Percentiles rank a stretch among this genome's conserved stretches.
Evolutionary conservation across 2,329 filamentous ascomycete species (phyloP).

Genomic region (Alternaria tenuissima): DNA sequence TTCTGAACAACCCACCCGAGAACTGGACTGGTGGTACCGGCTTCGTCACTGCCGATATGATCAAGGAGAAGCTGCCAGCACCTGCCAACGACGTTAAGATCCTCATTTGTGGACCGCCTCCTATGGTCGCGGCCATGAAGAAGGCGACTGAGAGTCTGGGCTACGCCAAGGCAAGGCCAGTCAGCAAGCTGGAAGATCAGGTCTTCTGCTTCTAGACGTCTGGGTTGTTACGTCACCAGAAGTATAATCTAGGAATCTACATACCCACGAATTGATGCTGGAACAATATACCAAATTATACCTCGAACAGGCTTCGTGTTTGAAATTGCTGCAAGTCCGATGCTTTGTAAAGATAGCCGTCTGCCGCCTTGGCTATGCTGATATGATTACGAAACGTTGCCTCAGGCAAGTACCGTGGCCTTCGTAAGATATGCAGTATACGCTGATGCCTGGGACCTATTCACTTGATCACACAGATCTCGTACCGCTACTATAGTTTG

Average conservation of each 20-base stretch:
- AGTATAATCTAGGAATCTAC: not conserved
- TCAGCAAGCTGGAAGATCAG: constrained; percentile 98
- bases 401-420: not conserved
- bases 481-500: not conserved
- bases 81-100: constrained; percentile 90
- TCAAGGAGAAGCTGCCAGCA: constrained; percentile 84
- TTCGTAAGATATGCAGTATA: not conserved
- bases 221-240: not conserved
- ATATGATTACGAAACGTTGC: not conserved
- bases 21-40: constrained; percentile 92
- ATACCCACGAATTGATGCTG: not conserved
- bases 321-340: not conserved
- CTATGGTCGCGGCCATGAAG: constrained; percentile 97
- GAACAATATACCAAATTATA: not conserved
- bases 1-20: constrained; percentile 93
- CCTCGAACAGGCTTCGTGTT: not conserved
- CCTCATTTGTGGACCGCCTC: constrained; percentile 91
- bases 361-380: not conserved
- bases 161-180: constrained; percentile 89
- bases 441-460: not conserved
- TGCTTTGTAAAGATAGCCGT: not conserved
- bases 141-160: constrained; percentile 90
- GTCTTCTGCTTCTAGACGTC: constrained; percentile 86
- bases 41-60: constrained; percentile 95
- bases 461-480: not conserved